Conservation (phyloP, 805 yeast genomes). For the Cyberlindnera mrakii region DNA sequence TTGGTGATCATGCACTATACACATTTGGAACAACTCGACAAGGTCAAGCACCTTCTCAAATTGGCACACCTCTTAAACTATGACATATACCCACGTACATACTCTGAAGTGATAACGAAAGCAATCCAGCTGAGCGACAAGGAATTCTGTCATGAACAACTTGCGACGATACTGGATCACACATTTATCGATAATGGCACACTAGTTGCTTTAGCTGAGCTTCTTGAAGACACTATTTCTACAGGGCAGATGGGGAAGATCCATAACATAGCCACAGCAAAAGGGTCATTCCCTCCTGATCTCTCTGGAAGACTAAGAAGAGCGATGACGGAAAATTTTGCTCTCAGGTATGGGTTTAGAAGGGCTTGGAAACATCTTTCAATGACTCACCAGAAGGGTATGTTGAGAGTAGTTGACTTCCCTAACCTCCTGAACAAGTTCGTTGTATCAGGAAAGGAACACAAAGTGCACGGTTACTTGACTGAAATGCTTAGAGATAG, state of each 20-base stretch:
- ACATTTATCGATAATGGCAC: conserved; percentile 14
- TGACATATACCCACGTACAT: conserved; percentile 13
- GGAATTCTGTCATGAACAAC: conserved; percentile 2
- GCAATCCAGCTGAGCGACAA: conserved; percentile 7
- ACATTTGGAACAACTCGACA: conserved; percentile 3
- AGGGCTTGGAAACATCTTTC: conserved; percentile 7
- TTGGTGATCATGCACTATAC: conserved; percentile 9
- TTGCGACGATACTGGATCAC: conserved; percentile 3
- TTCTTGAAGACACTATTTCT: conserved; percentile 2
- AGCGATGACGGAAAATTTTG: conserved; percentile 7
- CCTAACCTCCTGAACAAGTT: conserved; percentile 10
- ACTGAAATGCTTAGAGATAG: conserved; percentile 1
- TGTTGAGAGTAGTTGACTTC: conserved; percentile 11
- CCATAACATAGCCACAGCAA: conserved; percentile 1
- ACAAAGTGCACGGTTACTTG: conserved; percentile 3
- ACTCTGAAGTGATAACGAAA: conserved; percentile 5
- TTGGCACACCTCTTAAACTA: conserved; percentile 1
- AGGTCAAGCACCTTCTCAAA: conserved; percentile 6
- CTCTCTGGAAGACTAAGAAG: conserved; percentile 4
- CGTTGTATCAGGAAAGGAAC: conserved; percentile 3
- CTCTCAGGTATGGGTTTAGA: conserved; percentile 5
- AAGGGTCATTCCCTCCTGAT: conserved; percentile 2
- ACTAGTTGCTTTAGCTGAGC: conserved; percentile 9
- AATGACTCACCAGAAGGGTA: neutral
- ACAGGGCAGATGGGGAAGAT: conserved; percentile 10